Percentiles rank a stretch among this genome's conserved stretches.
These are phyloP conservation scores for Aspergillaceae sp. DNA, from an alignment of 2,329 filamentous ascomycete species.

Conservation along the genomic window DNA sequence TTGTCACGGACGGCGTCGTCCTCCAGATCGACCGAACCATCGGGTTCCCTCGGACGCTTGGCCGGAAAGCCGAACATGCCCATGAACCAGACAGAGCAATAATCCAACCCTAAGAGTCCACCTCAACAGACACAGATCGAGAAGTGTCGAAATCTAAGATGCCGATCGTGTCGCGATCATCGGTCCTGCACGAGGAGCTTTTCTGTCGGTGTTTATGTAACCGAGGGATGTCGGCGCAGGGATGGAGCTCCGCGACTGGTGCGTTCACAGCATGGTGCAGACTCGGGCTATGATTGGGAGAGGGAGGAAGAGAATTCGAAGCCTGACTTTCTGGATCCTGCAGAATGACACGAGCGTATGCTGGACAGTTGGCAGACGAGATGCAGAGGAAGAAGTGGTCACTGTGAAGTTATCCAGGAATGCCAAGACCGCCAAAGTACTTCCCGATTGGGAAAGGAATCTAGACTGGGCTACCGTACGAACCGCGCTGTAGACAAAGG, in stretches of 20 bases:
- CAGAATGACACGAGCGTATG: too few species aligned
- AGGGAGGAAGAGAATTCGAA: neutral
- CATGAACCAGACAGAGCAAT: neutral
- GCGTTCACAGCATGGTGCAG: neutral
- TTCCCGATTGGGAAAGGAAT: too few species aligned
- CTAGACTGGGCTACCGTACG: too few species aligned
- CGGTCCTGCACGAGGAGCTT: neutral
- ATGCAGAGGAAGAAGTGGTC: too few species aligned
- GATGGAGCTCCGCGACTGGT: neutral
- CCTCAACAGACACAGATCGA: neutral
- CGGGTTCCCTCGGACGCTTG: constrained; percentile 31
- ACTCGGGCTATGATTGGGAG: neutral
- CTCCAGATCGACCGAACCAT: constrained; percentile 55
- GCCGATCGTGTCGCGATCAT: neutral
- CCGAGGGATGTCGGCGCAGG: neutral
- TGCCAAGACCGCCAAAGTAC: too few species aligned
- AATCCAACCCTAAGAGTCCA: too few species aligned
- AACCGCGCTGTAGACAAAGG: too few species aligned
- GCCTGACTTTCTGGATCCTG: too few species aligned
- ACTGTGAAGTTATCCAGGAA: too few species aligned
- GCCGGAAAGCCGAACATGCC: constrained; percentile 15
- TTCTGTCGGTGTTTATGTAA: neutral
- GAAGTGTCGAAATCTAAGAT: neutral
- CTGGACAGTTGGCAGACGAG: too few species aligned
- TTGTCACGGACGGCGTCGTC: constrained; percentile 26